Conservation (phyloP, 805 yeast species). For the Kuraishia cidri region DNA sequence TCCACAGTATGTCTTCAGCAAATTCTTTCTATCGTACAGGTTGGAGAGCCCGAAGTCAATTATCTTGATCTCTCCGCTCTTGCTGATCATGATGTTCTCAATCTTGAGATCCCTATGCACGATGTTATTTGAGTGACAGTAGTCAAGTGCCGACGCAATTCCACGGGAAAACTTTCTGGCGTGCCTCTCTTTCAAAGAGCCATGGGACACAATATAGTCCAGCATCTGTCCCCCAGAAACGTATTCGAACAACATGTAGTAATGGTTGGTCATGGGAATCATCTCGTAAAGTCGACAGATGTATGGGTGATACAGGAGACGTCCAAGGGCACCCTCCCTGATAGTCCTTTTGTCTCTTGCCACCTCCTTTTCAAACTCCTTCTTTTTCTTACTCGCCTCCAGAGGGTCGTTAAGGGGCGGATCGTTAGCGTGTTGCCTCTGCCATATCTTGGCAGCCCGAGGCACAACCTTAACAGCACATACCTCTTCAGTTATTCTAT, state of each 20-base stretch:
- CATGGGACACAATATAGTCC: constrained; percentile 95
- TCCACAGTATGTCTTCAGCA: constrained; percentile 93
- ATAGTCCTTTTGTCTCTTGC: constrained; percentile 89
- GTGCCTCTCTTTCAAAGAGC: constrained; percentile 84
- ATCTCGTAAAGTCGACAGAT: constrained; percentile 89
- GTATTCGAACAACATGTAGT: constrained; percentile 93
- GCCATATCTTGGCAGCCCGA: constrained; percentile 72
- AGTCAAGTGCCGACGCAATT: constrained; percentile 87
- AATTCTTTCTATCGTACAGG: constrained; percentile 58
- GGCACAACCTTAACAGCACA: constrained; percentile 94
- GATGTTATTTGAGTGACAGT: constrained; percentile 87
- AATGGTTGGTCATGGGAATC: constrained; percentile 94
- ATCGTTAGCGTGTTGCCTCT: constrained; percentile 60
- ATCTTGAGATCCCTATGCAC: constrained; percentile 96
- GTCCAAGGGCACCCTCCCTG: constrained; percentile 91
- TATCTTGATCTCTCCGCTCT: constrained; percentile 88
- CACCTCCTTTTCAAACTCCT: constrained; percentile 72
- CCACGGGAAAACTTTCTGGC: constrained; percentile 95
- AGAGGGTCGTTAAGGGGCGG: constrained; percentile 54
- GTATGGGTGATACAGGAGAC: constrained; percentile 83
- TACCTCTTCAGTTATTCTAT: constrained; percentile 68
- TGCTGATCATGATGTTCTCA: constrained; percentile 91
- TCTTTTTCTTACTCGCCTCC: constrained; percentile 51
- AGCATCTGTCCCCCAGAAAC: constrained; percentile 95
- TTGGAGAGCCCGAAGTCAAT: constrained; percentile 96